A percentile compares a stretch with the other conserved stretches of the same genome.
These are phyloP conservation scores for Cicer chorassanicum DNA, from an alignment of 306 rosid species.

Conservation along the genomic window DNA sequence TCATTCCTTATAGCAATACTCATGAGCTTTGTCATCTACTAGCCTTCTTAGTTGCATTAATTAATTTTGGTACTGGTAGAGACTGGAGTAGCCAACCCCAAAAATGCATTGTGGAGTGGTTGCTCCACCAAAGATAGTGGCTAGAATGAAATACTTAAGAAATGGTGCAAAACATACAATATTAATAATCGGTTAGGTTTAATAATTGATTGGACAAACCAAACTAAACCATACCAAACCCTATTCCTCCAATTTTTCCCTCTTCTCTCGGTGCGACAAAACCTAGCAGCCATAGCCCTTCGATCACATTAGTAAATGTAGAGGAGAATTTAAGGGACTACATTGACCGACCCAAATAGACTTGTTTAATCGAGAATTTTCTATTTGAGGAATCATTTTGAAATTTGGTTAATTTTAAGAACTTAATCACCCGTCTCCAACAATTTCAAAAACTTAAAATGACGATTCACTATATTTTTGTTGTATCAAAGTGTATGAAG, in stretches of 20 bases:
- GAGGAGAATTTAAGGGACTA: not conserved
- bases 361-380: not conserved
- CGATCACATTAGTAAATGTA: not conserved
- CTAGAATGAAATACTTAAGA: slow-evolving; percentile 3
- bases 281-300: not conserved
- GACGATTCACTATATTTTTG: not conserved
- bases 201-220: no score
- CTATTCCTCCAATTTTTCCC: not conserved
- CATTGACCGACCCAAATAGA: not conserved
- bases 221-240: not conserved
- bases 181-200: not conserved
- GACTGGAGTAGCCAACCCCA: not conserved
- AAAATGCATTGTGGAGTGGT: not conserved
- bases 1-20: slow-evolving; percentile 8
- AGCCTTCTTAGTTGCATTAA: slow-evolving; percentile 19
- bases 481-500: not conserved
- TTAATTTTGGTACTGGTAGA: not conserved
- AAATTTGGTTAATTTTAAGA: not conserved
- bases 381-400: not conserved
- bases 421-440: not conserved
- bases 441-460: not conserved
- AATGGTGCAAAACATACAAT: not conserved
- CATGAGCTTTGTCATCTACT: slow-evolving; percentile 23
- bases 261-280: not conserved
- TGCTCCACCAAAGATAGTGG: not conserved